Conservation (phyloP, 1,139 yeast species). For the Saccharomyces hybrid region DNA sequence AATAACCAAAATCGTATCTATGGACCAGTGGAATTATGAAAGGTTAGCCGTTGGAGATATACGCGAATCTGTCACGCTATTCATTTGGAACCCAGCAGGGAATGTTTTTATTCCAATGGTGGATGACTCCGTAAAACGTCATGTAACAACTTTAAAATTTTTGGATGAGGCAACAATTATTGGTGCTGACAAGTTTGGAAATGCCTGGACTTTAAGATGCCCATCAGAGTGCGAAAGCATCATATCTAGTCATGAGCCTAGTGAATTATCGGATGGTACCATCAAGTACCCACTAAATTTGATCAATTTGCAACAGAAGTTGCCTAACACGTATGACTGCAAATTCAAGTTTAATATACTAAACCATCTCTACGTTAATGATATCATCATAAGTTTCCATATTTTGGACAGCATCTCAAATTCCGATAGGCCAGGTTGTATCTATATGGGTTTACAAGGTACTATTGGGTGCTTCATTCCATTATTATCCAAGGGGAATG, state of each 20-base stretch:
- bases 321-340: constrained; percentile 25
- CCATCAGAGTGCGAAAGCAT: constrained; percentile 34
- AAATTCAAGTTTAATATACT: constrained; percentile 46
- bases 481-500: constrained; percentile 54
- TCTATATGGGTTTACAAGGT: constrained; percentile 77
- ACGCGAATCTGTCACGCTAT: constrained; percentile 52
- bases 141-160: constrained; percentile 50
- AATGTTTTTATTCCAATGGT: constrained; percentile 56
- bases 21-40: constrained; percentile 46
- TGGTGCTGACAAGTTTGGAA: constrained; percentile 90
- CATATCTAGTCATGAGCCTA: constrained; percentile 3
- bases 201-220: constrained; percentile 58
- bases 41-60: constrained; percentile 65
- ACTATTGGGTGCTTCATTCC: constrained; percentile 71
- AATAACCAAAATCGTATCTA: constrained; percentile 41
- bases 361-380: constrained; percentile 62
- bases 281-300: background rate
- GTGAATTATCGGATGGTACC: background rate
- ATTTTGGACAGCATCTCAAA: constrained; percentile 22
- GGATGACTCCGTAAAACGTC: constrained; percentile 64
- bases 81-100: constrained; percentile 44
- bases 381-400: constrained; percentile 57
- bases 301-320: constrained; percentile 1
- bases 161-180: constrained; percentile 71
- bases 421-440: constrained; percentile 53